Evolutionary conservation across 257 asterid species (phyloP), one percentile per base, ranked within the genome.

Genomic region (Rehmannia glutinosa): DNA sequence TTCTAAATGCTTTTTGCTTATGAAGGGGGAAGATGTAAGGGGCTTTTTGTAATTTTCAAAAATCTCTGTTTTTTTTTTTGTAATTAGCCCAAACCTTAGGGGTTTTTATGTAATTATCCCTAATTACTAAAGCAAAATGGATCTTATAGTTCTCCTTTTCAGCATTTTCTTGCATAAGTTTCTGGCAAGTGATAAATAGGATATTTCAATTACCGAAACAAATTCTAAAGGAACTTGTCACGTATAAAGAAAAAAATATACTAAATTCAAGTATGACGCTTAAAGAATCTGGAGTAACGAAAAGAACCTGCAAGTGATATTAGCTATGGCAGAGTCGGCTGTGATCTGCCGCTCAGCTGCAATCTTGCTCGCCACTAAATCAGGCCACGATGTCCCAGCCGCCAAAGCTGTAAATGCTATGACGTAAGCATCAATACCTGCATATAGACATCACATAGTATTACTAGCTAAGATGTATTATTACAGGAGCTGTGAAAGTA

Each of bases 311-410:
- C 97, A 93, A 72, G 96, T 90, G 70, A 90, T 88, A 83, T 93
- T 93, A 52, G 98, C 98, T 47, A 93, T 87, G 69, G 98, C 98
- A 41, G 98, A 93, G 72, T 93, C 98, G 6, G 96, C 97, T 61
- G 98, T 88, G 27, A 82, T 64, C 80, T 88, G 96, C 55, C 97
- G 75, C 76, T 88, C 98, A 16, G 96, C 98, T 64, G 98, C 98
- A 76, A 93, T 93, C 86, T 90, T 93, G 85, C 98, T 93, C 1
- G 98, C 96, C 62, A 93, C 96, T 75, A 93, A 78, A 88, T 93
- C 97, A 0, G 97, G 97, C 97, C 97, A 93, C 1, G 97, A 93
- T 65, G 98, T 90, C 64, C 98, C 98, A 54, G 84, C 87, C 0
- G 98, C 97, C 80, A 93, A 75, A 19, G 98, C 97, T 36, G 98